Evolutionary conservation across 1,139 yeast genomes (phyloP), one percentile per base, ranked within the genome.

Genomic region (Saccharomyces hybrid): DNA sequence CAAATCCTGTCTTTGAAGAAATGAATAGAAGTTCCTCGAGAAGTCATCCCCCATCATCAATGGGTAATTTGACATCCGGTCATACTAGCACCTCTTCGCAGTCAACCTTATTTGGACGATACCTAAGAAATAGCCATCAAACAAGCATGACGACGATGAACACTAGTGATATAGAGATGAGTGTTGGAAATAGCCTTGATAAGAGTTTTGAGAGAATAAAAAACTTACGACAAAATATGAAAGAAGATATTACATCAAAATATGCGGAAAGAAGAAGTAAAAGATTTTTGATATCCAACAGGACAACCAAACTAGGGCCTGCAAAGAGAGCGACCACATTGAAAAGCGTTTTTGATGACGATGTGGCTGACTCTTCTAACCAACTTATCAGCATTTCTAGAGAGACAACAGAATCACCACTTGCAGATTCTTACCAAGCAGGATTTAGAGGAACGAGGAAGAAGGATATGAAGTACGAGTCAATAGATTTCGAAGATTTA

Each of bases 251-350:
- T 3, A 58, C 64, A 8, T 54, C 69, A 14, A 67, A 69, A 55
- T 63, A 64, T 55, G 61, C 70, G 0, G 69, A 68, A 47, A 62
- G 75, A 54, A 60, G 74, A 54, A 64, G 60, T 19, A 66, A 67
- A 55, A 58, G 72, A 44, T 65, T 72, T 52, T 57, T 66, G 23
- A 60, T 59, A 48, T 62, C 63, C 23, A 58, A 60, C 23, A 57
- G 69, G 51, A 55, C 60, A 47, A 64, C 67, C 3, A 62, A 67
- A 11, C 56, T 73, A 16, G 76, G 76, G 0, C 75, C 75, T 2
- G 75, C 76, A 1, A 71, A 72, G 56, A 66, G 76, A 55, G 63
- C 71, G 0, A 58, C 61, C 2, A 54, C 55, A 7, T 11, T 51
- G 16, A 16, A 44, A 16, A 42, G 13, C 9, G 27, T 42, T 16